These are phyloP conservation scores for Zymoseptoria crescenta DNA, from an alignment of 2,329 filamentous ascomycete genomes.

Conservation along the genomic window DNA sequence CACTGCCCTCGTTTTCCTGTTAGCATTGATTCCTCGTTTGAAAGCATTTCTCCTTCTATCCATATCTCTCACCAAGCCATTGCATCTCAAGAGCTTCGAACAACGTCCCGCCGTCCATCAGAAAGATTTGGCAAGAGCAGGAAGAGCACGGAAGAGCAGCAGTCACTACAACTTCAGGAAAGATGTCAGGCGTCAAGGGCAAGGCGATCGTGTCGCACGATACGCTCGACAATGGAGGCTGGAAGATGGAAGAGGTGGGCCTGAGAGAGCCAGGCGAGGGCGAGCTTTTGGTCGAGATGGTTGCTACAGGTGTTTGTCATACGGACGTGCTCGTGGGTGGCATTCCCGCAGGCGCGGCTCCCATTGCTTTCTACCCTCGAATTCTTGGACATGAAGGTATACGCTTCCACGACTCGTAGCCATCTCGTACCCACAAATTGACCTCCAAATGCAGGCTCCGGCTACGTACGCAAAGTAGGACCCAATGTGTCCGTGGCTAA, in stretches of 20 bases:
- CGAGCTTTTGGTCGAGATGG: slow-evolving; percentile 23
- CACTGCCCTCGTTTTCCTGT: not conserved
- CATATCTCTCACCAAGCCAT: not conserved
- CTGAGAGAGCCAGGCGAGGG: slow-evolving; percentile 27
- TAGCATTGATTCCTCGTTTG: not conserved
- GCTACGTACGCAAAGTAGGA: slow-evolving; percentile 43
- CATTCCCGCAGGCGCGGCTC: slow-evolving; percentile 26
- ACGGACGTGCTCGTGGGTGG: slow-evolving; percentile 38
- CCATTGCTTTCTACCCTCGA: slow-evolving; percentile 38
- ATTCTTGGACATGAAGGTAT: slow-evolving; percentile 49
- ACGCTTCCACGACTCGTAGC: not conserved
- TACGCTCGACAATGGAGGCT: slow-evolving; percentile 31
- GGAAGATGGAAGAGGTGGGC: slow-evolving; percentile 34
- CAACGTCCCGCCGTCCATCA: slow-evolving; percentile 22
- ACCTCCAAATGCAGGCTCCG: slow-evolving; percentile 29
- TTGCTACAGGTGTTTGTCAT: slow-evolving; percentile 23
- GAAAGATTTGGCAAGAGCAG: slow-evolving; percentile 21
- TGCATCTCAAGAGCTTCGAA: slow-evolving; percentile 16
- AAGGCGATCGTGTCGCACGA: slow-evolving; percentile 35
- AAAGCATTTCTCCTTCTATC: not conserved
- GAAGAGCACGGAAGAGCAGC: slow-evolving; percentile 10
- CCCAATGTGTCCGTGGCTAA: slow-evolving; percentile 35
- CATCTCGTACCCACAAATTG: not conserved
- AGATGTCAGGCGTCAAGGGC: slow-evolving; percentile 5
- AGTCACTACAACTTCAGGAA: not conserved